A percentile compares a stretch with the other conserved stretches of the same genome.
Evolutionary conservation across 345 rosid genomes (phyloP).

Genomic region (Anacardium occidentale): DNA sequence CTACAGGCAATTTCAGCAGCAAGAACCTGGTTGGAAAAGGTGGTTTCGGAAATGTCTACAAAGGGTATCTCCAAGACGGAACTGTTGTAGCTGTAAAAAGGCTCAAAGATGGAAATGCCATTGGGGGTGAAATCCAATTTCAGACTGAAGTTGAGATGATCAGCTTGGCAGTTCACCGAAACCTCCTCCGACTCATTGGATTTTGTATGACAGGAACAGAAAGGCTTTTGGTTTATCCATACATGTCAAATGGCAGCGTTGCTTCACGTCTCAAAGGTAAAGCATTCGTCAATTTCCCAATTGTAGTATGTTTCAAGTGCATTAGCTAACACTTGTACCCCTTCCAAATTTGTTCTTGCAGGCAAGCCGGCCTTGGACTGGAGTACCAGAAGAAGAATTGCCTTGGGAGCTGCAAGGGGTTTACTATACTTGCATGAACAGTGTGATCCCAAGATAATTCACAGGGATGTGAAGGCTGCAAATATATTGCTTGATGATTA

Average conservation of each 20-base stretch:
- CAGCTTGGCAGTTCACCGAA: conserved; percentile 88
- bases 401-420: conserved; percentile 92
- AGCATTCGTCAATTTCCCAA: neutral
- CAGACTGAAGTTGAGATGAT: conserved; percentile 96
- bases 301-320: too few relatives aligned
- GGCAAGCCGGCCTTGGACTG: conserved; percentile 84
- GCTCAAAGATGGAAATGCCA: conserved; percentile 64
- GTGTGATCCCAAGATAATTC: conserved; percentile 96
- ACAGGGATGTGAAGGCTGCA: conserved; percentile 95
- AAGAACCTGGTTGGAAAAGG: conserved; percentile 87
- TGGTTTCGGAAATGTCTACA: conserved; percentile 92
- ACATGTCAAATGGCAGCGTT: conserved; percentile 96
- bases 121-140: conserved; percentile 77
- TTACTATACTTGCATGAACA: conserved; percentile 91
- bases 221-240: conserved; percentile 83
- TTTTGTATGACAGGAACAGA: conserved; percentile 78
- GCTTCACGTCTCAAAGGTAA: conserved; percentile 89
- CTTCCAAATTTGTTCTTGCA: conserved; percentile 20
- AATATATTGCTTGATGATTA: conserved; percentile 85
- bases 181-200: conserved; percentile 78
- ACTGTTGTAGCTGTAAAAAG: conserved; percentile 84
- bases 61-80: conserved; percentile 78
- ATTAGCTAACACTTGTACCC: too few relatives aligned
- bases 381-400: conserved; percentile 82
- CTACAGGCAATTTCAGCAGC: conserved; percentile 85